Evolutionary conservation across 225 moss, liverwort and hornwort genomes (phyloP), one percentile per base, ranked within the genome.

Genomic region (Climacium dendroides): DNA sequence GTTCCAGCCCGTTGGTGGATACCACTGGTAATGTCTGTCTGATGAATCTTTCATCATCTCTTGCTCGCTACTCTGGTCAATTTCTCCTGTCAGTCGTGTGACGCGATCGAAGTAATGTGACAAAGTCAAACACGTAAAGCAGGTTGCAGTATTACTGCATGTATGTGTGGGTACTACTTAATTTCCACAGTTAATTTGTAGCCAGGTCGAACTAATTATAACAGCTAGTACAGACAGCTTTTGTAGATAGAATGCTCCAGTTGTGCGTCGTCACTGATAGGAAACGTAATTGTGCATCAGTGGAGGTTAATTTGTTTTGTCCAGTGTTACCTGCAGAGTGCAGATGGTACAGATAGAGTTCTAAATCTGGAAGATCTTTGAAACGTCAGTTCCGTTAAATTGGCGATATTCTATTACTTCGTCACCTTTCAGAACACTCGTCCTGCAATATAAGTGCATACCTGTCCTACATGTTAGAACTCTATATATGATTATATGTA

Each of bases 1-100:
- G 47, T 87, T 90, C 70, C 15, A 76, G 76, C 85, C 82, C 13
- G 45, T 57, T 62, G 82, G 53, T 13, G 45, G 70, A 81, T 90
- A 90, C 30, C 90, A 88, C 85, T 88, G 87, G 90, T 88, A 85
- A 41, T 4, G 58, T 47, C n/a, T n/a, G n/a, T n/a, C n/a, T n/a
- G n/a, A n/a, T n/a, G n/a, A n/a, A n/a, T n/a, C 72, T 16, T 45
- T 72, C 45, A 45, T 10, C 45, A 45, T 41, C 17, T 16, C 45
- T 28, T 28, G 29, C 72, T 45, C 45, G 29, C 45, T 45, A 17
- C 45, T 72, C 29, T 29, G 29, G 17, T 29, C 28, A 6, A 6
- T 45, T 6, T 12, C 19, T 32, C 30, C 5, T 20, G 5, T 20
- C 32, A 34, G 50, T 47, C n/a, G 7, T 17, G 71, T 43, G 71